These are phyloP conservation scores for Polytrichum commune DNA, from an alignment of 225 moss, liverwort and hornwort genomes.

Conservation along the genomic window DNA sequence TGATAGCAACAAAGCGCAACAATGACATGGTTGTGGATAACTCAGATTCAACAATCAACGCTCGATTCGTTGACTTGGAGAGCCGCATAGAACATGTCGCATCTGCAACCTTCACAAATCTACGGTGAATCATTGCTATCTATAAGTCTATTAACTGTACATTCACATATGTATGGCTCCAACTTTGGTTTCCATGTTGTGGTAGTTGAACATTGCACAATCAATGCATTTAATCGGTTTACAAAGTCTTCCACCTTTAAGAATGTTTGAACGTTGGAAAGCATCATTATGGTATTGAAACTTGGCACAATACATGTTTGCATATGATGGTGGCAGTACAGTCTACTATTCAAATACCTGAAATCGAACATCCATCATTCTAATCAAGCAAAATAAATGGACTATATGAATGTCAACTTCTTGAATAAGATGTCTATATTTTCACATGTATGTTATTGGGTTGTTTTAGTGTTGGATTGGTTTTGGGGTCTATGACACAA, in stretches of 20 bases:
- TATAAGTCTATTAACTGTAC: no score
- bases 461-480: background rate
- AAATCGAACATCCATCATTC: background rate
- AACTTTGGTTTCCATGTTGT: background rate
- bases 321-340: background rate
- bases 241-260: background rate
- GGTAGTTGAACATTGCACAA: background rate
- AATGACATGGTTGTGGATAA: slow-evolving; percentile 1
- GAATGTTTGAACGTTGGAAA: background rate
- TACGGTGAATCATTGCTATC: slow-evolving; percentile 35
- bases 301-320: background rate
- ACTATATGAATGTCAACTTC: background rate
- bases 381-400: background rate
- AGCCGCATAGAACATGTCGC: slow-evolving; percentile 84
- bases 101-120: slow-evolving; percentile 81
- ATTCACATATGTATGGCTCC: no score
- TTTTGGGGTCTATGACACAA: background rate
- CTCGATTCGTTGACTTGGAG: slow-evolving; percentile 50
- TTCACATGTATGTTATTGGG: no score
- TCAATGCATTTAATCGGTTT: background rate
- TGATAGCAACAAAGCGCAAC: slow-evolving; percentile 22
- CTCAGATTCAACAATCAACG: slow-evolving; percentile 26
- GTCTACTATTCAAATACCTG: background rate
- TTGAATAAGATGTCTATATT: background rate
- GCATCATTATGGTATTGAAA: background rate